phyloP scores from a whole-genome alignment of 2,329 filamentous ascomycete species.

The Westerdykella ornata region DNA sequence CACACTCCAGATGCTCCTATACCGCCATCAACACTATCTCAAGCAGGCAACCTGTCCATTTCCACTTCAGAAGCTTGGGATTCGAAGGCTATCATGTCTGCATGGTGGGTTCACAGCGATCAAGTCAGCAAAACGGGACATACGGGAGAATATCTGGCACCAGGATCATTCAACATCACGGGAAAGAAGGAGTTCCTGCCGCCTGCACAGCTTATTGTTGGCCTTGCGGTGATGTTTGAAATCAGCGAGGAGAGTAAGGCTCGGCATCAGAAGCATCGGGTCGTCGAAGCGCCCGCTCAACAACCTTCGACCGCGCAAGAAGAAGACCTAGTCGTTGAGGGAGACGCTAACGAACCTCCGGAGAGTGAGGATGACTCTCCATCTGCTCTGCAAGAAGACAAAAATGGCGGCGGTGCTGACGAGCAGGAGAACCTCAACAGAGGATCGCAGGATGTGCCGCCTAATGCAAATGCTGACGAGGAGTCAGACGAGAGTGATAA shows the following conservation, averaged over 20 bases:
- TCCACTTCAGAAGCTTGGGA: slow-evolving; percentile 90
- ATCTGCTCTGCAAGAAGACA: slow-evolving; percentile 16
- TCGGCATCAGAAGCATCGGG: slow-evolving; percentile 68
- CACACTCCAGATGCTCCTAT: slow-evolving; percentile 75
- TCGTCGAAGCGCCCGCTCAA: slow-evolving; percentile 39
- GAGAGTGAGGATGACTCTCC: slow-evolving; percentile 2
- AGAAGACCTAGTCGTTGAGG: slow-evolving; percentile 1
- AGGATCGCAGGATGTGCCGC: slow-evolving; percentile 6
- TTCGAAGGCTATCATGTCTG: slow-evolving; percentile 88
- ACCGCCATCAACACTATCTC: slow-evolving; percentile 81
- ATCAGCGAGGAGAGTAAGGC: slow-evolving; percentile 82
- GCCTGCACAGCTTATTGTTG: slow-evolving; percentile 78
- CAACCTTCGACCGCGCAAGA: slow-evolving; percentile 15
- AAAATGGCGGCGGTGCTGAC: slow-evolving; percentile 32
- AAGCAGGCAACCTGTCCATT: slow-evolving; percentile 79
- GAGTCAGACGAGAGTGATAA: slow-evolving; percentile 37
- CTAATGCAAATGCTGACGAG: slow-evolving; percentile 37
- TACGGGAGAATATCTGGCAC: slow-evolving; percentile 70
- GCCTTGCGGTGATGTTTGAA: slow-evolving; percentile 79
- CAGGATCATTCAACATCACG: slow-evolving; percentile 71
- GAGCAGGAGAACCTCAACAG: slow-evolving; percentile 37
- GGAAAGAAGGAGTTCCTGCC: slow-evolving; percentile 90
- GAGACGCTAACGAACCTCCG: background rate
- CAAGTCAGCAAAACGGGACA: slow-evolving; percentile 83
- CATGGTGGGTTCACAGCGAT: slow-evolving; percentile 89